Base-by-base conservation (phyloP, 2,329 filamentous ascomycete genomes). In the Shiraia bambusicola region DNA sequence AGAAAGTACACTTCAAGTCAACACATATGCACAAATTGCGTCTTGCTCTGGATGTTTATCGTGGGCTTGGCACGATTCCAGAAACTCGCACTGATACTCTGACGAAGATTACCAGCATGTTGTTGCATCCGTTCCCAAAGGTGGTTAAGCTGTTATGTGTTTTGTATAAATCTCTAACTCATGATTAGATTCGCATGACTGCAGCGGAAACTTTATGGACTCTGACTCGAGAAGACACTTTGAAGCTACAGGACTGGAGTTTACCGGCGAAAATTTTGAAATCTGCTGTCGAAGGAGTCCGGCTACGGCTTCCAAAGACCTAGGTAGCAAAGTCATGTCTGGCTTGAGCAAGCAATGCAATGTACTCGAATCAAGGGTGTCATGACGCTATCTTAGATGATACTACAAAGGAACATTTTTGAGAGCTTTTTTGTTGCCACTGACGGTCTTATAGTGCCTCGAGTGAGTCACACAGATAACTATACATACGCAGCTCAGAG, bases 1-100 rank as follows among this genome's bases (percentile, higher is more conserved):
- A 94, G 59, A 89, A 85, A 66, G 79, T 87, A 0, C 87, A 91
- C 50, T 91, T 87, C 72, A 92, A 91, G 69, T 87, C 86, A 1
- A 82, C 85, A 14, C 93, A 88, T 63, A 80, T 95, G 30, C 80
- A 84, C 36, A 92, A 93, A 66, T 76, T 97, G 1, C 81, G 88
- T 62, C 86, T 88, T 1, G 88, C 87, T 15, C 73, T 94, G 47
- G 86, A 84, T 58, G 79, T 93, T 10, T 97, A 96, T 67, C 80
- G 83, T 2, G 82, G 82, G 1, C 70, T 95, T 17, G 81, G 82
- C 3, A 57, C 62, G n/a, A 65, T 77, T n/a, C 68, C 73, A 16
- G 71, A 72, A 1, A 69, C 80, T 6, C 69, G 72, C 7, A 72
- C 73, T 42, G 77, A 78, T 14, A 86, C 85, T 3, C 67, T 83